Evolutionary conservation across 176 grass and related monocot species (phyloP), one percentile per base, ranked within the genome.

Genomic region (Dendrocalamus sinicus): DNA sequence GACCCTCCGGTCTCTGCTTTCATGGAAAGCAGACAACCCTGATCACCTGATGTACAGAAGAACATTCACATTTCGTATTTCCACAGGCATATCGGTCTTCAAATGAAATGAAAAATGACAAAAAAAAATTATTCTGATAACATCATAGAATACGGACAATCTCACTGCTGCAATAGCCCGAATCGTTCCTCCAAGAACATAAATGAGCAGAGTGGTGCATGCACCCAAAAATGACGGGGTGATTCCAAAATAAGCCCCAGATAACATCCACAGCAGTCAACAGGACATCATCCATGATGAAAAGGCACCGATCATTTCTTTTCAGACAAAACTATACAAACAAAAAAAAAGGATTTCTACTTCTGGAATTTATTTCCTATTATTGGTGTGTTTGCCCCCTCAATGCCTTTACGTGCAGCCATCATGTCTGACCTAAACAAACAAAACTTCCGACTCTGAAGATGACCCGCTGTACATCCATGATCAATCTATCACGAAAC

Each of bases 261-360:
- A 67, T 9, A 89, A n/a, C 62, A 86, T 55, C 61, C 85, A 80
- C 47, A 62, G 61, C 28, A 23, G 54, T 86, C 6, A 13, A 32
- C 39, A 82, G 15, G 19, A 17, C 67, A 54, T 62, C 47, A 47
- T 73, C 24, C 73, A 78, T 55, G 16, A 78, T 23, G 16, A 58
- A 28, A 90, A 72, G 13, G 24, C 39, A 79, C 48, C 26, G 2
- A 73, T 12, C 51, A 30, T 44, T 68, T 80, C 32, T 61, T 87
- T 67, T 39, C 30, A 7, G 50, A 84, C 75, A 63, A 62, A 83
- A 88, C 81, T 91, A 76, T 88, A 88, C 85, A 84, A 53, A 84
- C 67, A 32, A 32, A 61, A 79, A 73, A 75, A 75, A 75, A 53
- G n/a, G 23, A 83, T 67, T 87, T 87, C 17, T 79, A 67, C 30